Base-by-base conservation (phyloP, 805 yeast genomes). In the Nakazawaea wyomingensis region DNA sequence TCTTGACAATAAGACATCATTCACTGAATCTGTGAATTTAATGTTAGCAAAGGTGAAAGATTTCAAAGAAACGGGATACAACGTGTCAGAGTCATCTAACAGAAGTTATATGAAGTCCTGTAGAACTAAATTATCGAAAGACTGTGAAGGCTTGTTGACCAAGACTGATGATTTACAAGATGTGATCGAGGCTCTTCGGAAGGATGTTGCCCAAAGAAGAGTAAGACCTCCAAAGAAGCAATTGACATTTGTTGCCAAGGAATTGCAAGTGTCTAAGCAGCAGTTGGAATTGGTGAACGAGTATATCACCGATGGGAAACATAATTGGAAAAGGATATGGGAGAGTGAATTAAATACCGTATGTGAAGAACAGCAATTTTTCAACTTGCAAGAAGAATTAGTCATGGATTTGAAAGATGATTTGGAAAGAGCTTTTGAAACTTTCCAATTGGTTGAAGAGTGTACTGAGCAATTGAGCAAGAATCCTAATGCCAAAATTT, bases 91-190 rank as follows among this genome's bases (percentile, higher is more conserved):
- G 2, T 54, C 66, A 8, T 54, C 66, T 1, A 67, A 67, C 45
- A 52, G 82, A 38, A 56, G 69, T 1, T 88, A 85, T 53, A 84
- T 93, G 82, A 88, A 82, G 34, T 72, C 72, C 14, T 85, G 96
- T 42, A 88, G 86, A 55, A 57, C 66, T 4, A 80, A 78, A 52
- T 69, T 93, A 19, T 85, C 95, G 6, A 78, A 75, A 35, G 90
- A 85, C 13, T 82, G 95, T 6, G 96, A 88, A 57, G 54, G 58
- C 0, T 62, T 93, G 8, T 69, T 93, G 27, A 80, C 91, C 0
- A 76, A 73, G 49, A 91, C 91, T 4, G 99, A 93, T 59, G 96
- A 88, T 51, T 66, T 93, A 16, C 96, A 90, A 56, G 99, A 93
- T 61, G 62, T 85, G 8, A 85, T 93, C 58, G 99, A 93, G 56